Conservation (phyloP, 2,329 filamentous ascomycete genomes). For the Sporothrix curviconia region DNA sequence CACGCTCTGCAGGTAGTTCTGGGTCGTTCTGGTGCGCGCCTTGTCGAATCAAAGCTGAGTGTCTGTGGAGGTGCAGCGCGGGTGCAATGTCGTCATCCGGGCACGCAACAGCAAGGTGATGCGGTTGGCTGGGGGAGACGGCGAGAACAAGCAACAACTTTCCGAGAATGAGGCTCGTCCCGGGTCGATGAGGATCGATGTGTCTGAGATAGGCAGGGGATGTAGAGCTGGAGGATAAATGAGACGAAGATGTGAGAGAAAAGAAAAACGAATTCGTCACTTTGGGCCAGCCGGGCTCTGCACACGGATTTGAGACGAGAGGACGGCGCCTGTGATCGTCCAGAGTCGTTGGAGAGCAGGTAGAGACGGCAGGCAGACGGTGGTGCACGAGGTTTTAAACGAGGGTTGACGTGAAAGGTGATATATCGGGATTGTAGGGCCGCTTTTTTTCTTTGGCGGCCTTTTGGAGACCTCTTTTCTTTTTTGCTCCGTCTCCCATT, state of each 20-base stretch:
- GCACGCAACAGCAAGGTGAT: constrained; percentile 18
- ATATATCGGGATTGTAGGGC: constrained; percentile 5
- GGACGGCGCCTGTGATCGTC: no score
- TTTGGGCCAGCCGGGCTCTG: neutral
- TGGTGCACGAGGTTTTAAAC: neutral
- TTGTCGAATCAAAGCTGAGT: constrained; percentile 12
- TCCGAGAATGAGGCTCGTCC: neutral
- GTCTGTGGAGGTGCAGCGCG: neutral
- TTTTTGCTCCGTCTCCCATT: neutral
- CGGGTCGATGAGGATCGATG: neutral
- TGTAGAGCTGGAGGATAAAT: neutral
- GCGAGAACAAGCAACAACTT: no score
- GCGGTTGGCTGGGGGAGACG: constrained; percentile 5
- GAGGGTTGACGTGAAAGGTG: neutral
- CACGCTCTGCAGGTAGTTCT: constrained; percentile 2
- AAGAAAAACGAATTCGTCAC: neutral
- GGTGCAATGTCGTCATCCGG: constrained; percentile 20
- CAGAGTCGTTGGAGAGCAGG: no score
- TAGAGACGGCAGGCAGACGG: neutral
- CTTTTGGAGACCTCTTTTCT: no score
- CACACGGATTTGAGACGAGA: neutral
- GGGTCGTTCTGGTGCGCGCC: neutral
- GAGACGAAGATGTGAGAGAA: neutral
- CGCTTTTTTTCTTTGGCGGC: neutral
- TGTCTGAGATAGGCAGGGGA: neutral